Evolutionary conservation across 257 asterid species (phyloP), one percentile per base, ranked within the genome.

Genomic region (Handroanthus guayacan): DNA sequence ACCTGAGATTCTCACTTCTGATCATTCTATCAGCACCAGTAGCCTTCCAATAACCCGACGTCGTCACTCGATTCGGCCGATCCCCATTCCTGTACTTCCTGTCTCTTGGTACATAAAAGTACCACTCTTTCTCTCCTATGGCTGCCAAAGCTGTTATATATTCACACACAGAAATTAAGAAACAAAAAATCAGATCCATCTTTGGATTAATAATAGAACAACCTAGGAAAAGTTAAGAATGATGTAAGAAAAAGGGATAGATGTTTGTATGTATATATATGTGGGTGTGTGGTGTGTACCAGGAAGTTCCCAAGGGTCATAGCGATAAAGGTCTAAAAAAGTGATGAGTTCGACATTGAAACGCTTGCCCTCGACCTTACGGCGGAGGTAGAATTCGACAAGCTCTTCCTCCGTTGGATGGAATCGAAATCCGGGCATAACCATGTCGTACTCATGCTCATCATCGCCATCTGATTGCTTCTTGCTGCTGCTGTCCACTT

Each of bases 291-390:
- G 38, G 38, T 74, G 69, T 7, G 11, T 85, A 92, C 97, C 94
- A 4, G 97, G 97, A 58, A 92, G 94, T 62, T 92, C 97, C 97
- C 97, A 92, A 36, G 97, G 97, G 87, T 92, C 97, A 36, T 86
- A 87, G 83, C 97, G 97, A 67, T 92, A 92, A 62, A 92, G 97
- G 89, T 92, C 97, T 54, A 92, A 84, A 72, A 87, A 92, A 81
- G 97, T 88, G 86, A 92, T 87, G 85, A 92, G 97, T 41, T 92
- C 96, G 0, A 92, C 97, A 67, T 90, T 90, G 90, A 92, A 92
- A 12, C 90, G 91, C 65, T 92, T 92, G 81, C 97, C 97, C 85
- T 92, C 97, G 5, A 92, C 97, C 89, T 92, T 92, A 76, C 97
- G 97, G 76, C 97, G 97, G 79, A 92, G 97, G 67, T 92, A 92